Evolutionary conservation across 1,284 basidiomycete genomes (phyloP), one percentile per base, ranked within the genome.

Genomic region (Naganishia sp.): DNA sequence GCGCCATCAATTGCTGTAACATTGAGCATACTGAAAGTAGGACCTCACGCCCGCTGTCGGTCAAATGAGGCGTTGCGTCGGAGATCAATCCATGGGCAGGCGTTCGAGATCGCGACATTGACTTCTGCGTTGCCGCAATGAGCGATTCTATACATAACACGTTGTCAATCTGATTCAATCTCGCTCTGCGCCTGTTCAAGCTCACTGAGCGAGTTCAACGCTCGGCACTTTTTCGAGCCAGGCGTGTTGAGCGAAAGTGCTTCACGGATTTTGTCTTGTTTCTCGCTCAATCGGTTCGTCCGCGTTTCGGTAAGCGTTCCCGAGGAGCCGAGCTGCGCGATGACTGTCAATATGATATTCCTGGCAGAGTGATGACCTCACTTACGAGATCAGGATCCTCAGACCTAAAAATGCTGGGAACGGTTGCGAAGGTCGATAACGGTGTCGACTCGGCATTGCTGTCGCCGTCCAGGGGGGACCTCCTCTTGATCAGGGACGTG

Each of bases 1-100:
- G 63, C 31, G 43, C 52, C 21, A 69, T 50, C 49, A 69, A 33
- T 2, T 25, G 18, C 52, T 66, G 52, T 5, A 69, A 46, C 15
- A 63, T 42, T n/a, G 63, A 46, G 43, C 66, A 67, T 43, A 39
- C 25, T 18, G 42, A 63, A 2, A 44, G 45, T 15, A 67, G 55
- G 7, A 50, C 42, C 18, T 61, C 65, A 28, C 65, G 31, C 11
- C 44, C 59, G 23, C 36, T 54, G 15, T 52, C 59, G 9, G 65
- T 61, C 21, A 61, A 28, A 25, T 48, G 57, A 52, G 57, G 48
- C 33, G 48, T 42, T 4, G 57, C 57, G 25, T 61, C 57, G 9
- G 49, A 21, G 0, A 48, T 28, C 9, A 50, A 46, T 9, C 49
- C 49, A 18, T 48, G 46, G 50, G 42, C 28, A 15, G 46, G 16